These are phyloP conservation scores for Pythium volutum DNA, from an alignment of 352 stramenopile species.

Conservation along the genomic window DNA sequence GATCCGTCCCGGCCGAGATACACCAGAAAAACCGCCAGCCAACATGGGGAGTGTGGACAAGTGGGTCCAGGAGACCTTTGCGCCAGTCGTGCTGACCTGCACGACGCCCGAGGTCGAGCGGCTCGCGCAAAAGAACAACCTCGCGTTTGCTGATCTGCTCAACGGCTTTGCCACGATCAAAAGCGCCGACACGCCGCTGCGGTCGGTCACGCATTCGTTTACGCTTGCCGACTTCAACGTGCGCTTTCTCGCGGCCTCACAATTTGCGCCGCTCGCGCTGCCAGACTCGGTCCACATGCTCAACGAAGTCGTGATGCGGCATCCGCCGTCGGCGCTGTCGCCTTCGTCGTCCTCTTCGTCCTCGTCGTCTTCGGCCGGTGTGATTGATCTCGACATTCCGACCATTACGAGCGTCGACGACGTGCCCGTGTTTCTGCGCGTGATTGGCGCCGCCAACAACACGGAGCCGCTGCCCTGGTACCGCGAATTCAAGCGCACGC, in stretches of 20 bases:
- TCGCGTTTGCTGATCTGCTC: slow-evolving; percentile 70
- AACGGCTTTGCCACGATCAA: slow-evolving; percentile 67
- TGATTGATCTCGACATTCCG: slow-evolving; percentile 64
- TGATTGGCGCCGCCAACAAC: slow-evolving; percentile 43
- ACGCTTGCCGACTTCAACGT: slow-evolving; percentile 69
- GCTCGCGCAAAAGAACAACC: slow-evolving; percentile 78
- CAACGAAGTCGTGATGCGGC: slow-evolving; percentile 55
- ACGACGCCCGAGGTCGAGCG: slow-evolving; percentile 73
- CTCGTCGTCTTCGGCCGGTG: slow-evolving; percentile 14
- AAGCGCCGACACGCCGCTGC: slow-evolving; percentile 64
- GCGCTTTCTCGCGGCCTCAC: slow-evolving; percentile 56
- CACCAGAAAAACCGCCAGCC: not conserved
- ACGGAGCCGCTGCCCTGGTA: slow-evolving; percentile 77
- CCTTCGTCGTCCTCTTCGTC: not conserved
- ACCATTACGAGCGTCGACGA: slow-evolving; percentile 54
- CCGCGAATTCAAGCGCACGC: slow-evolving; percentile 63
- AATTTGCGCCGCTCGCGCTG: slow-evolving; percentile 47
- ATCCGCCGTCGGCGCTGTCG: slow-evolving; percentile 34
- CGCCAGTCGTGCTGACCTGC: slow-evolving; percentile 78
- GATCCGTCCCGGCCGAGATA: slow-evolving; percentile 13
- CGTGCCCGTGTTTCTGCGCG: slow-evolving; percentile 61
- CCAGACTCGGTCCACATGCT: slow-evolving; percentile 56
- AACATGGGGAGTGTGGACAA: slow-evolving; percentile 56
- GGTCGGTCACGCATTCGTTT: slow-evolving; percentile 69
- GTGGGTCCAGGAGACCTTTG: slow-evolving; percentile 79